Base-by-base conservation (phyloP, 2,329 filamentous ascomycete species). In the Fusarium sp. region DNA sequence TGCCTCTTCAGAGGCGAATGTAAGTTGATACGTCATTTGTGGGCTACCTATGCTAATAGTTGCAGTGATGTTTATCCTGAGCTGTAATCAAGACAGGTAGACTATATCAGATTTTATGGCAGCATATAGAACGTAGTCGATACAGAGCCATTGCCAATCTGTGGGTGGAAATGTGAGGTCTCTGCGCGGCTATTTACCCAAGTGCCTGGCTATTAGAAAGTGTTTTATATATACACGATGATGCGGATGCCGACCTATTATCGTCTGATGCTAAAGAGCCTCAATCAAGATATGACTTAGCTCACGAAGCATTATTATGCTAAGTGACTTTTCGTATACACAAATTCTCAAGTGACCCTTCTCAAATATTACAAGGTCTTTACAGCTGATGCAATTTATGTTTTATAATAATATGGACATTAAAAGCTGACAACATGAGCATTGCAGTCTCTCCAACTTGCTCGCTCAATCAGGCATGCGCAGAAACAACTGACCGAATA, bases 1-100 rank as follows among this genome's bases (percentile, higher is more conserved):
- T 90, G 86, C 88, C 88, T 51, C 78, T 90, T 58, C 81, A 83
- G 51, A 80, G 88, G 73, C 82, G 88, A 73, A 86, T 81, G 88
- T 89, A 69, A 85, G 88, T 86, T 45, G n/a, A 45, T 12, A 15
- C 7, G 24, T 10, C 41, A 35, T 20, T 36, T 55, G 18, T 22
- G 42, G 14, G 6, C 15, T 10, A n/a, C 28, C 20, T 26, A 38
- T 63, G 38, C 67, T 70, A 59, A 70, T 33, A 33, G 18, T 39
- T 48, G 22, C 47, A 78, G 76, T 26, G 76, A 78, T 58, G 72
- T 78, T 44, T 78, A 78, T 57, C 69, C 75, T 42, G 76, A 78
- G 55, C 57, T 78, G 54, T 72, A 66, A 48, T 15, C 35, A 18
- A 28, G 18, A n/a, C 17, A 31, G 24, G 24, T 12, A 14, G 33